Evolutionary conservation across 306 rosid genomes (phyloP), one percentile per base, ranked within the genome.

Genomic region (Cicer judaicum): DNA sequence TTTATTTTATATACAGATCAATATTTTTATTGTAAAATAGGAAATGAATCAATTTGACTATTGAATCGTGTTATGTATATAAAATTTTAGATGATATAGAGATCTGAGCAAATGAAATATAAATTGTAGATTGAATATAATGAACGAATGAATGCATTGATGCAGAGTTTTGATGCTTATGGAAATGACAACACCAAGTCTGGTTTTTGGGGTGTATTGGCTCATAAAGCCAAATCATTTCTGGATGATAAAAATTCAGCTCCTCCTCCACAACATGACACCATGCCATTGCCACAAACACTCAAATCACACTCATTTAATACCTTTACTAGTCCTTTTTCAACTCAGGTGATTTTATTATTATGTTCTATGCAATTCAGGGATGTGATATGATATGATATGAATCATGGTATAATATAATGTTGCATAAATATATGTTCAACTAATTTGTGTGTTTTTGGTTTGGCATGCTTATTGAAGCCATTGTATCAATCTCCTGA

Each of bases 201-300:
- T 1, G 96, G 99, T 70, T 92, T 94, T 65, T 92, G 99, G 99
- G 96, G 96, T 19, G 90, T 89, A 7, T 77, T 94, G 52, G 93
- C 96, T 14, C 89, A 91, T 54, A 92, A 90, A 70, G 98, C 99
- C 6, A 92, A 90, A 84, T 88, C 98, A 76, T 90, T 94, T 62
- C 77, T 92, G 15, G 99, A 94, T 24, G 98, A 94, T 13, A 92
- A 86, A 47, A 74, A 79, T 70, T 55, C 81, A 15, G 15, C 64
- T 42, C 77, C 59, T 42, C 77, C 59, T 29, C 43, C 12, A 40
- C 82, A 79, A 40, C 53, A 41, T 46, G 81, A 79, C 14, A 57
- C 24, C 57, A 49, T n/a, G n/a, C n/a, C n/a, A n/a, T n/a, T 6
- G 66, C 55, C 74, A 1, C 80, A 85, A 50, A 49, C 75, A 34